phyloP scores from a whole-genome alignment of 352 stramenopile species.

The Globisporangium parvum region DNA sequence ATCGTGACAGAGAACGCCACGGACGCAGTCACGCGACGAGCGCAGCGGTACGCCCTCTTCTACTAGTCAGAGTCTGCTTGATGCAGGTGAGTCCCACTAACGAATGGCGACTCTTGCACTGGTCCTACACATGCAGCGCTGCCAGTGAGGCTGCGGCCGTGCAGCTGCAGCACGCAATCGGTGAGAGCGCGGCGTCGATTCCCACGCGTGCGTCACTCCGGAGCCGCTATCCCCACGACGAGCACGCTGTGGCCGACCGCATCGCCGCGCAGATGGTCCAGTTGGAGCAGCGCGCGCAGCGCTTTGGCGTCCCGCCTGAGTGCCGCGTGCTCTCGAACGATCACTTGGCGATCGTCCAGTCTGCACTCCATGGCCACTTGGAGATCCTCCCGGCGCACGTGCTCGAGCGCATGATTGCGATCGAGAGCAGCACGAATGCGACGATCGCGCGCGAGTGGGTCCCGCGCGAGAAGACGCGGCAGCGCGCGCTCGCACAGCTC shows the following conservation, averaged over 20 bases:
- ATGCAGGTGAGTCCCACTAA: background rate
- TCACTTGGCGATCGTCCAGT: constrained; percentile 43
- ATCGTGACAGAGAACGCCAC: constrained; percentile 13
- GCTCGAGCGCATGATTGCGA: constrained; percentile 48
- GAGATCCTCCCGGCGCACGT: constrained; percentile 49
- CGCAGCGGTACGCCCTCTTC: constrained; percentile 24
- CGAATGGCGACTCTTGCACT: background rate
- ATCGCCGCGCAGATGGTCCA: constrained; percentile 30
- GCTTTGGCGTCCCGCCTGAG: constrained; percentile 42
- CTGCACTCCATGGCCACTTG: constrained; percentile 51
- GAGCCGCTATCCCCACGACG: constrained; percentile 44
- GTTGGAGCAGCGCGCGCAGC: constrained; percentile 33
- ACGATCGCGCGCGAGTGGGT: constrained; percentile 55
- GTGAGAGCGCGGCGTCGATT: constrained; percentile 31
- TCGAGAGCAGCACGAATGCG: constrained; percentile 36
- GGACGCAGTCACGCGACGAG: constrained; percentile 18
- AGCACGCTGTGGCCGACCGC: constrained; percentile 29
- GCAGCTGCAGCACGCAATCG: background rate
- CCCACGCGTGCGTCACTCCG: constrained; percentile 34
- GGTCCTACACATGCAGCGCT: background rate
- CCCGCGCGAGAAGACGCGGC: constrained; percentile 41
- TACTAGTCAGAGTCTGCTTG: background rate
- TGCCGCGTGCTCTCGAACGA: constrained; percentile 33
- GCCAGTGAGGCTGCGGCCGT: background rate
- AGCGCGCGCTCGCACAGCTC: constrained; percentile 36